Evolutionary conservation across 495 filamentous ascomycete genomes (phyloP).

Genomic region (Tuber brumale): DNA sequence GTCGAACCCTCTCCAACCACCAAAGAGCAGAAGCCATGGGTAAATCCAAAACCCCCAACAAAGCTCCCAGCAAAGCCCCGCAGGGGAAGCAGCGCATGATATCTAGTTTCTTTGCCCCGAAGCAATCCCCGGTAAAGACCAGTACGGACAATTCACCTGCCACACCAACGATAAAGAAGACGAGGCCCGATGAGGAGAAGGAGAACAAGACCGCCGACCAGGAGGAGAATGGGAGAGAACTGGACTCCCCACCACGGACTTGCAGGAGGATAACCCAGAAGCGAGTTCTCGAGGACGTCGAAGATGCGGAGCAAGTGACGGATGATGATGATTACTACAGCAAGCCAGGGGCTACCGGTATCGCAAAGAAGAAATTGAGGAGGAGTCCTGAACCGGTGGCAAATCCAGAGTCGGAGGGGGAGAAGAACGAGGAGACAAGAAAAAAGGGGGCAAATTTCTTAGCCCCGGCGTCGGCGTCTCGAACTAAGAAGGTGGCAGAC

Average conservation of each 20-base stretch:
- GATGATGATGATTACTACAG: constrained; percentile 28
- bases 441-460: neutral
- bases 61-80: neutral
- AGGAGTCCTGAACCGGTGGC: constrained; percentile 15
- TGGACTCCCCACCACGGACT: neutral
- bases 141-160: neutral
- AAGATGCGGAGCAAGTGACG: constrained; percentile 34
- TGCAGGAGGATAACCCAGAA: constrained; percentile 16
- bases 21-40: constrained; percentile 16
- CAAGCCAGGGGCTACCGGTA: constrained; percentile 20
- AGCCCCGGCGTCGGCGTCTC: neutral
- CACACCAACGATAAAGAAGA: constrained; percentile 10
- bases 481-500: constrained; percentile 13
- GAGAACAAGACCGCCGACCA: constrained; percentile 23
- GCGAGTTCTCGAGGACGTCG: constrained; percentile 21
- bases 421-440: constrained; percentile 6
- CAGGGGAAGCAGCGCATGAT: constrained; percentile 29
- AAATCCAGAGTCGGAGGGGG: constrained; percentile 22
- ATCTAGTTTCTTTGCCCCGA: constrained; percentile 34
- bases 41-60: constrained; percentile 22
- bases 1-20: neutral
- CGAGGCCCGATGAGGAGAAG: constrained; percentile 19
- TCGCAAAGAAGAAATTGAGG: constrained; percentile 20
- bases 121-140: constrained; percentile 16
- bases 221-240: constrained; percentile 12